Base-by-base conservation (phyloP, 306 rosid genomes). In the Dryas octopetala region DNA sequence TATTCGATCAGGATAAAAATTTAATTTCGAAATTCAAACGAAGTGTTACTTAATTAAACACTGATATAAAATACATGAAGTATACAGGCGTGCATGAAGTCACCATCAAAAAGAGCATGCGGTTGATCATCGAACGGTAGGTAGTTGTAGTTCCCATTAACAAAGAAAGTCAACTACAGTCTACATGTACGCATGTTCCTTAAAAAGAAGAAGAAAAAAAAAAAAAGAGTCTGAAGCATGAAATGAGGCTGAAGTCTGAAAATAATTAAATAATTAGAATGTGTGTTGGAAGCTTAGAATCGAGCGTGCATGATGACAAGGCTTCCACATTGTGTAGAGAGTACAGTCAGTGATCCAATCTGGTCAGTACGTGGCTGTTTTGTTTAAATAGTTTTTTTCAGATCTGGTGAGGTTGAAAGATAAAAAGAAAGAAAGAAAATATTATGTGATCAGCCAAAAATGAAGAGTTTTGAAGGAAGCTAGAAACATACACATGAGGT, bases 81-180 rank as follows among this genome's bases (percentile, higher is more conserved):
- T 7, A 28, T 12, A 15, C 59, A 59, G 40, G 53, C 73, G 68
- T 71, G 81, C 76, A 45, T 72, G 73, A 76, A 76, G 41, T 70
- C 71, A 70, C 51, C 63, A n/a, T 40, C 74, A 10, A 17, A 43
- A 44, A 51, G 3, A 19, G 64, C 51, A 13, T 71, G 43, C 2
- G 52, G 6, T 54, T 12, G 44, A 43, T 44, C 38, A 54, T 7
- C 63, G 41, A 71, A 17, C 43, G 65, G 43, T 71, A 54, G 74
- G 65, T 7, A 61, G 14, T 14, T 51, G 38, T 3, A 51, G 17
- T 12, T 71, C 54, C 9, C 28, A 10, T 45, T 11, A 38, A 32
- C 16, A 2, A 12, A 26, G 5, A 71, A 28, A 63, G 66, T 78
- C 54, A 79, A 54, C 60, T 16, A 0, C n/a, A n/a, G n/a, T n/a